Conservation (phyloP, 805 yeast genomes). For the Isabelozyma heimii region DNA sequence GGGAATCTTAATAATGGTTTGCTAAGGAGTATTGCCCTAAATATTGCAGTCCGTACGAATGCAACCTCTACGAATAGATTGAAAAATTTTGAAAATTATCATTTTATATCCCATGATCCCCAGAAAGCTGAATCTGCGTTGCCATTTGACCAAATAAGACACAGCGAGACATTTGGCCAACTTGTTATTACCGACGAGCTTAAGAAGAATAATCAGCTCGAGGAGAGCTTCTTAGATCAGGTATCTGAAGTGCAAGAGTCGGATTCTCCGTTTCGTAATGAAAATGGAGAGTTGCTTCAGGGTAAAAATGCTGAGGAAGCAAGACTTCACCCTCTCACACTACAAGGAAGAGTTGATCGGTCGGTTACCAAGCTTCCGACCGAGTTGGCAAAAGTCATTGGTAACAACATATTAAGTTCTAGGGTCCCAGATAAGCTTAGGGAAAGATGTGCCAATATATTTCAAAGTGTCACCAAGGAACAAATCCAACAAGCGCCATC, state of each 20-base stretch:
- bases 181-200: constrained; percentile 18
- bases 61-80: not conserved
- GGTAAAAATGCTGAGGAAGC: constrained; percentile 50
- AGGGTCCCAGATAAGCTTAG: constrained; percentile 64
- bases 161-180: constrained; percentile 22
- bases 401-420: constrained; percentile 59
- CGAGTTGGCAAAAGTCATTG: constrained; percentile 54
- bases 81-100: not conserved
- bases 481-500: constrained; percentile 52
- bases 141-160: constrained; percentile 17
- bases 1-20: not conserved
- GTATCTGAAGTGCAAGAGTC: not conserved
- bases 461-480: constrained; percentile 47
- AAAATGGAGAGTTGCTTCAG: constrained; percentile 38
- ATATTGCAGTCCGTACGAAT: not conserved
- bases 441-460: constrained; percentile 57
- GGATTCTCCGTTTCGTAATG: constrained; percentile 36
- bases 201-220: constrained; percentile 5
- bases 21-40: not conserved
- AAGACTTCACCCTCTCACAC: constrained; percentile 57
- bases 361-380: constrained; percentile 55
- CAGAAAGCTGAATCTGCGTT: constrained; percentile 1
- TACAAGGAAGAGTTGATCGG: constrained; percentile 53
- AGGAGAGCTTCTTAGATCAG: constrained; percentile 1
- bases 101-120: not conserved